phyloP scores from a whole-genome alignment of 208 protist genomes.

The Leishmania turanica region DNA sequence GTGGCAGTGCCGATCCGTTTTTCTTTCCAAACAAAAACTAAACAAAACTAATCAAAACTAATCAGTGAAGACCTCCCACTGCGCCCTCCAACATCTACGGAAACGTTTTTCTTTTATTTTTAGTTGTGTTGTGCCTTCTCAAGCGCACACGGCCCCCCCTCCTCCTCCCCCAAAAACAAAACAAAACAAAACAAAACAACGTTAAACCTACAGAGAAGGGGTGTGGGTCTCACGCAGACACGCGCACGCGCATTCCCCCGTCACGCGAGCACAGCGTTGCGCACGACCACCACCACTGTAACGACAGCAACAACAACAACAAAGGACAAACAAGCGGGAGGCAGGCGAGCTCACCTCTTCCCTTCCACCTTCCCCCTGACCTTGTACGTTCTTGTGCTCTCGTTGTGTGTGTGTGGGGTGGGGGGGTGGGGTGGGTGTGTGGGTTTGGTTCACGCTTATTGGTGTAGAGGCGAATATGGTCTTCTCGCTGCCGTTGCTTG shows the following conservation, averaged over 20 bases:
- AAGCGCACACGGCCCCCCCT: neutral
- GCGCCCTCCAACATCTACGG: too few relatives aligned
- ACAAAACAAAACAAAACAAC: neutral
- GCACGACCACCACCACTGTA: neutral
- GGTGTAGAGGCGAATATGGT: neutral
- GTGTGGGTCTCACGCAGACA: neutral
- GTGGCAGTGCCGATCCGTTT: too few relatives aligned
- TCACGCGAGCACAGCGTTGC: neutral
- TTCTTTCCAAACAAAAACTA: too few relatives aligned
- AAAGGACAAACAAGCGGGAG: too few relatives aligned
- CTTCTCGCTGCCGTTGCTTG: too few relatives aligned
- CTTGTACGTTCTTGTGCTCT: neutral
- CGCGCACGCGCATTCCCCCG: neutral
- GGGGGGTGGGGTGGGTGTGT: too few relatives aligned
- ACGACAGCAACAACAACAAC: too few relatives aligned
- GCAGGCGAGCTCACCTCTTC: neutral
- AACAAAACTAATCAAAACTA: neutral
- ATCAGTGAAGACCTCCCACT: neutral
- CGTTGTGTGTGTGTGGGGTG: neutral
- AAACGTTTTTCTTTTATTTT: neutral
- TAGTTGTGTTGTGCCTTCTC: too few relatives aligned
- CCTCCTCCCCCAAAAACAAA: too few relatives aligned
- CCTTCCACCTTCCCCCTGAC: neutral
- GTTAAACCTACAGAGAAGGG: neutral
- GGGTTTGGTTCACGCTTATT: neutral